These are phyloP conservation scores for Hevea brasiliensis DNA, from an alignment of 345 rosid genomes.

Conservation along the genomic window DNA sequence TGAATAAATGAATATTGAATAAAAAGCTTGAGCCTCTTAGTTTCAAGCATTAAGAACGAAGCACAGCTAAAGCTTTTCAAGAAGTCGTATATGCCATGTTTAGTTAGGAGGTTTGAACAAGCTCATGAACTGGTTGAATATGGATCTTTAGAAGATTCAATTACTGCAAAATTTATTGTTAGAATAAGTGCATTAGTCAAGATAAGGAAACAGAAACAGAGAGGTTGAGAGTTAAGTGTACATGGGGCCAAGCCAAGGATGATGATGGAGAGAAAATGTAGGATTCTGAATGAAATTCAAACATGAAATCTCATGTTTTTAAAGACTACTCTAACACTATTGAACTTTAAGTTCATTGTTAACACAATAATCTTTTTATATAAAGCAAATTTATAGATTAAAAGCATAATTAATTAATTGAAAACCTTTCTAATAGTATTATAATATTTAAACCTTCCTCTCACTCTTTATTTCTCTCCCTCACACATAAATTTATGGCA, in stretches of 20 bases:
- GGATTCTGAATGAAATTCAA: too few relatives aligned
- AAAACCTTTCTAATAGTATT: too few relatives aligned
- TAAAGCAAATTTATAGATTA: too few relatives aligned
- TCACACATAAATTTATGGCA: too few relatives aligned
- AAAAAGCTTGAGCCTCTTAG: conserved; percentile 45
- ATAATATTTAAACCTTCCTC: too few relatives aligned
- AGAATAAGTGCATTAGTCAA: conserved; percentile 43
- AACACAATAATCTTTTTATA: too few relatives aligned
- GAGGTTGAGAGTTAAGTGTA: conserved; percentile 66
- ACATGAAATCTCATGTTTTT: too few relatives aligned
- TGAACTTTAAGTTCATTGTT: too few relatives aligned
- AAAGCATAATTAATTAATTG: too few relatives aligned
- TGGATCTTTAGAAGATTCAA: conserved; percentile 44
- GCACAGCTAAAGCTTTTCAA: conserved; percentile 54
- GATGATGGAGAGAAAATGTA: conserved; percentile 80
- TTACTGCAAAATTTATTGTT: conserved; percentile 49
- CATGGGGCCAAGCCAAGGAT: conserved; percentile 69
- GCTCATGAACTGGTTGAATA: conserved; percentile 49
- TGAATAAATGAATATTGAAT: neutral
- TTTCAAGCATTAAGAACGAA: conserved; percentile 40
- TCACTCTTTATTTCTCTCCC: too few relatives aligned
- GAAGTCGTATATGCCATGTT: conserved; percentile 72
- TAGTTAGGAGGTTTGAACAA: conserved; percentile 54
- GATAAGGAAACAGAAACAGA: conserved; percentile 66
- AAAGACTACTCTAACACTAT: too few relatives aligned